Conservation (phyloP, 1,284 basidiomycete species). For the Tausonia pullulans region DNA sequence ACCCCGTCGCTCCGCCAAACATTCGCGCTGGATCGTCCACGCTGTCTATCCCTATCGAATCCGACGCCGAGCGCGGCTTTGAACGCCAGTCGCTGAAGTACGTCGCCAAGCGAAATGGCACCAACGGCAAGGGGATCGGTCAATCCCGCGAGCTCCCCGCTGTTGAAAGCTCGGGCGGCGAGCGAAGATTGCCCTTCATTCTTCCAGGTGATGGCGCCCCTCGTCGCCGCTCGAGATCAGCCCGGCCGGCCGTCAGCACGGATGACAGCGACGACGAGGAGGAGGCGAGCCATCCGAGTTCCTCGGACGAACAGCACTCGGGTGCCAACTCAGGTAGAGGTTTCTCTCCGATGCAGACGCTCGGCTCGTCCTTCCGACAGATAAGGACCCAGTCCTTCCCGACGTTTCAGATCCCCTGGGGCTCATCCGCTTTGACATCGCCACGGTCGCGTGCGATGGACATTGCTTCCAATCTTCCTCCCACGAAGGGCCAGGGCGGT, state of each 20-base stretch:
- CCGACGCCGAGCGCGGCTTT: conserved; percentile 34
- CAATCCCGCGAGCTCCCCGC: neutral
- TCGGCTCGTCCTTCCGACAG: conserved; percentile 14
- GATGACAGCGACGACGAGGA: neutral
- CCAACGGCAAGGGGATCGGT: neutral
- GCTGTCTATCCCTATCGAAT: conserved; percentile 29
- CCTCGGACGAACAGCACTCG: conserved; percentile 6
- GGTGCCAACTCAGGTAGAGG: neutral
- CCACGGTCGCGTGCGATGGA: too few relatives aligned
- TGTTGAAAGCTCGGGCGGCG: too few relatives aligned
- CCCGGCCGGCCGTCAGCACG: too few relatives aligned
- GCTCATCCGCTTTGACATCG: neutral
- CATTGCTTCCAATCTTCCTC: neutral
- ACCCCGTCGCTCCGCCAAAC: neutral
- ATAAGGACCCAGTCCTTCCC: conserved; percentile 17
- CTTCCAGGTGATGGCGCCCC: neutral
- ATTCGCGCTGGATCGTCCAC: neutral
- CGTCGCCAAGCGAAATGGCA: neutral
- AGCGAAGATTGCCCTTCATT: neutral
- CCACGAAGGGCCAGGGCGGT: neutral
- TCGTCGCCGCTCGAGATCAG: neutral
- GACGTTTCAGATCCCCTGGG: conserved; percentile 5
- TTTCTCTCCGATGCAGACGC: neutral
- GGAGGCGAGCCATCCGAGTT: neutral
- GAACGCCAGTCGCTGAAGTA: conserved; percentile 22